Conservation (phyloP, 73 alveolate genomes). For the Tetrahymena borealis region DNA sequence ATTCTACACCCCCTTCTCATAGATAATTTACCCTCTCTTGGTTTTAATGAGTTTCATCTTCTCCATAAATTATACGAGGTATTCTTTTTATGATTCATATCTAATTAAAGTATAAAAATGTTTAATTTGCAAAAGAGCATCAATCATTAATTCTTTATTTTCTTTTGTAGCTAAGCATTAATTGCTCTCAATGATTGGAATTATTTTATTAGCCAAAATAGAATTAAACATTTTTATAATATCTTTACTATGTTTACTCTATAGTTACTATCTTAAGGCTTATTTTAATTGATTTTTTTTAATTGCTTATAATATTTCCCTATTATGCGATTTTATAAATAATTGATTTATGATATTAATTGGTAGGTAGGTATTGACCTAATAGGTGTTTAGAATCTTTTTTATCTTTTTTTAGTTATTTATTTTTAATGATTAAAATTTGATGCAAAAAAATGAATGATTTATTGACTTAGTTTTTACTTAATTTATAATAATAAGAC, state of each 20-base stretch:
- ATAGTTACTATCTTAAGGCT: no score
- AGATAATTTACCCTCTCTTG: neutral
- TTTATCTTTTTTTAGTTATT: no score
- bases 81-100: neutral
- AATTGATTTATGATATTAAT: no score
- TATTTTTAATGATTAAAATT: no score
- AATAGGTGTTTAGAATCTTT: no score
- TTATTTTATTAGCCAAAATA: neutral
- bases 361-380: no score
- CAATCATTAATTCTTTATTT: neutral
- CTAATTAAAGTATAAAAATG: neutral
- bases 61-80: neutral
- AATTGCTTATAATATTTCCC: no score
- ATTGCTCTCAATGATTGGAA: neutral
- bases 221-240: neutral
- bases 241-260: neutral
- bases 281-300: neutral
- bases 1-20: neutral
- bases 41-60: neutral
- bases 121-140: neutral
- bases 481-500: no score
- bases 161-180: neutral
- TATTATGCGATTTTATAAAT: no score
- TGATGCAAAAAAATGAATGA: no score
- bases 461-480: no score